Percentiles rank a stretch among this genome's conserved stretches.
These are phyloP conservation scores for Tolypocladium capitatum DNA, from an alignment of 2,329 filamentous ascomycete species.

Conservation along the genomic window DNA sequence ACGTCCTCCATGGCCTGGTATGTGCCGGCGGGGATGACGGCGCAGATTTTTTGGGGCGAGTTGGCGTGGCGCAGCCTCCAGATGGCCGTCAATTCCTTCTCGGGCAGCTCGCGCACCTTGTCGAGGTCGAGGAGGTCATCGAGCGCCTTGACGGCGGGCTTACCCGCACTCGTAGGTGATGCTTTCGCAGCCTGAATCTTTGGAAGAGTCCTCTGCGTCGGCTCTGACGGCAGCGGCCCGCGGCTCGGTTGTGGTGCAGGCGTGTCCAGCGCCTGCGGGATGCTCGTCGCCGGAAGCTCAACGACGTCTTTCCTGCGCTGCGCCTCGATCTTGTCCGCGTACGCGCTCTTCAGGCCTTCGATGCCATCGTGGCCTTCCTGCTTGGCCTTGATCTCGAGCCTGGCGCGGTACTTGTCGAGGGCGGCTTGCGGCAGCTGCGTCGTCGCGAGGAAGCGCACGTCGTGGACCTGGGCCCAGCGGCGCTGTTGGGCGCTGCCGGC, in stretches of 20 bases:
- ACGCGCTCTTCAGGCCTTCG: conserved; percentile 65
- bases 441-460: conserved; percentile 79
- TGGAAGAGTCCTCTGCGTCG: conserved; percentile 3
- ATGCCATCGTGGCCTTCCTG: conserved; percentile 58
- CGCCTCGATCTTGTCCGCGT: conserved; percentile 68
- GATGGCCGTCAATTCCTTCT: conserved; percentile 71
- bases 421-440: conserved; percentile 55
- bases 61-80: conserved; percentile 81
- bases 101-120: conserved; percentile 60
- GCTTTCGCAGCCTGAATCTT: conserved; percentile 5
- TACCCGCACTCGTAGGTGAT: conserved; percentile 9
- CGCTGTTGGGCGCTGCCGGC: conserved; percentile 42
- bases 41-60: conserved; percentile 66
- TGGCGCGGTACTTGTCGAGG: conserved; percentile 74
- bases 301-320: conserved; percentile 55
- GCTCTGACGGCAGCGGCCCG: conserved; percentile 15
- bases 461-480: conserved; percentile 83
- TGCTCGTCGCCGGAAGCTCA: conserved; percentile 23
- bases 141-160: conserved; percentile 30
- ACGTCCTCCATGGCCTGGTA: conserved; percentile 59
- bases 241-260: conserved; percentile 22
- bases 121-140: conserved; percentile 57
- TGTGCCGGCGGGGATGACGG: conserved; percentile 59
- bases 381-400: conserved; percentile 71
- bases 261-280: conserved; percentile 23